Conservation (phyloP, 176 grass and related monocot species). For the Areca catechu region DNA sequence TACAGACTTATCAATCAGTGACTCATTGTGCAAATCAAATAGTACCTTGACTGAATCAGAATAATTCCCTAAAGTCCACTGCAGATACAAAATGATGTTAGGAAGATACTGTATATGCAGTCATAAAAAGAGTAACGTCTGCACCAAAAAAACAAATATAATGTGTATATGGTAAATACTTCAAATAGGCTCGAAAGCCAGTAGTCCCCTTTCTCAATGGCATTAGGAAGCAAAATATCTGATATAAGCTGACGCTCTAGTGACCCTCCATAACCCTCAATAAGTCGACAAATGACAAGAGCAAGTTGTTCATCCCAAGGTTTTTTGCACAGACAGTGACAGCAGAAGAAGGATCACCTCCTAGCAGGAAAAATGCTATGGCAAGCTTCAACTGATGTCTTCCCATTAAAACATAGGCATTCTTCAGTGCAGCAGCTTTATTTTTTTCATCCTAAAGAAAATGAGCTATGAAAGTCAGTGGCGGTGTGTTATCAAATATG, state of each 20-base stretch:
- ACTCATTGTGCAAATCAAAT: slow-evolving; percentile 32
- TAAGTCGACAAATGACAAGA: slow-evolving; percentile 75
- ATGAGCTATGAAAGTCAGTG: background rate
- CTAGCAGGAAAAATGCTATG: slow-evolving; percentile 90
- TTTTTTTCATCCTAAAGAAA: slow-evolving; percentile 80
- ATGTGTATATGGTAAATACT: slow-evolving; percentile 37
- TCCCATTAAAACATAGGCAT: slow-evolving; percentile 98
- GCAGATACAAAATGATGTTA: slow-evolving; percentile 36
- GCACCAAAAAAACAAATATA: slow-evolving; percentile 6
- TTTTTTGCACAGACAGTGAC: slow-evolving; percentile 89
- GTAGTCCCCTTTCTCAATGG: slow-evolving; percentile 68
- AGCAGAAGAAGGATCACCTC: slow-evolving; percentile 72
- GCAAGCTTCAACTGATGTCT: slow-evolving; percentile 88
- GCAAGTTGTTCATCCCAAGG: slow-evolving; percentile 89
- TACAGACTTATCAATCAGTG: slow-evolving; percentile 25
- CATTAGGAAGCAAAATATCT: slow-evolving; percentile 60
- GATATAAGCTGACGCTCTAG: slow-evolving; percentile 74
- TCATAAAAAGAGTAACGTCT: slow-evolving; percentile 18
- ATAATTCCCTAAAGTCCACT: slow-evolving; percentile 94
- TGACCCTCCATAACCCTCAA: slow-evolving; percentile 62
- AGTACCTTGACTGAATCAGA: slow-evolving; percentile 48
- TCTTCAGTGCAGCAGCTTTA: slow-evolving; percentile 90
- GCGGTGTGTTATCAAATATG: background rate
- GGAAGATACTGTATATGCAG: background rate
- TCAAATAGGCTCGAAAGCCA: slow-evolving; percentile 93